Percentiles rank a stretch among this genome's conserved stretches.
Conservation (phyloP, 192 early-diverging fungal genomes). For the Rhizophagus sp. region DNA sequence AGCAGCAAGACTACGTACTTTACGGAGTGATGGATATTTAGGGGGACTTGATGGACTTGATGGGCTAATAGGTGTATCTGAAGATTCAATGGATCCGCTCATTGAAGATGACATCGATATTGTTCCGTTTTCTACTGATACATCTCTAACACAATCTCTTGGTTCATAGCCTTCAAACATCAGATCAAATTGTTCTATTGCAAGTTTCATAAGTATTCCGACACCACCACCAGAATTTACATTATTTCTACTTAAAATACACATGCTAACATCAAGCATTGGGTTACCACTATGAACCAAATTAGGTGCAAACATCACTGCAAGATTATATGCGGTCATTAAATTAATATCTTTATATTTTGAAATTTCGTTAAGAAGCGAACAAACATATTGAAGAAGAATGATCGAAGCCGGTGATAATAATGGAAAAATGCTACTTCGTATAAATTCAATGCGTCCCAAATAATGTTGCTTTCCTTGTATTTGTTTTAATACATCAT, state of each 20-base stretch:
- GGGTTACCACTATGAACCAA: constrained; percentile 55
- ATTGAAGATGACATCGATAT: constrained; percentile 13
- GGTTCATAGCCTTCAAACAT: constrained; percentile 29
- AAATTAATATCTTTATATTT: constrained; percentile 67
- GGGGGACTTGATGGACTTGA: neutral
- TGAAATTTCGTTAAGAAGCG: constrained; percentile 71
- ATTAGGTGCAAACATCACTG: constrained; percentile 87
- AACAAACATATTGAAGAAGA: constrained; percentile 65
- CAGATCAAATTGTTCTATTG: constrained; percentile 29
- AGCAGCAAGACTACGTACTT: neutral
- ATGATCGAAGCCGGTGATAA: constrained; percentile 54
- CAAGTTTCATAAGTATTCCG: constrained; percentile 21
- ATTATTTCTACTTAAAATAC: constrained; percentile 7
- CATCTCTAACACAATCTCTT: constrained; percentile 19
- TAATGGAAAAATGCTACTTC: constrained; percentile 33
- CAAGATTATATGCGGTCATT: constrained; percentile 84
- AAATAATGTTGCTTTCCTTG: constrained; percentile 32
- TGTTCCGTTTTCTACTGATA: neutral
- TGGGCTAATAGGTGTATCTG: neutral
- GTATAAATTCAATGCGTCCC: constrained; percentile 46
- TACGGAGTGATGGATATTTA: constrained; percentile 17
- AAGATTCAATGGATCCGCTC: neutral
- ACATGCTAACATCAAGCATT: constrained; percentile 17
- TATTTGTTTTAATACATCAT: constrained; percentile 47
- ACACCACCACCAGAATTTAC: constrained; percentile 13